Evolutionary conservation across 345 rosid genomes (phyloP).

Genomic region (Anastatica hierochuntica): DNA sequence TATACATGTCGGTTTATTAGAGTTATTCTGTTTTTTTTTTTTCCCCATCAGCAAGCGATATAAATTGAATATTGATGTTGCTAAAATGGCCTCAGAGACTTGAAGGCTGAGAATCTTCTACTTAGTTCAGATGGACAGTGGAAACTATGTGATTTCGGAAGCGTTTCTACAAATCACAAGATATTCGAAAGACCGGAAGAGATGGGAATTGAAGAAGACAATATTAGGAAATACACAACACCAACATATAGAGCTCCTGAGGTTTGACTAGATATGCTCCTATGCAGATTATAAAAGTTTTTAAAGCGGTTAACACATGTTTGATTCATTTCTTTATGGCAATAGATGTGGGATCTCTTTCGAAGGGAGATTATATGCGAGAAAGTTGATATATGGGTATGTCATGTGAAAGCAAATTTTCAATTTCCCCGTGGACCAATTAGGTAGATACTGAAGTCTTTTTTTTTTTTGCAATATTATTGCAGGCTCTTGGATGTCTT

Average conservation of each 20-base stretch:
- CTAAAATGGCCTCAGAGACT: constrained; percentile 48
- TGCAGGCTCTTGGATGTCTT: constrained; percentile 96
- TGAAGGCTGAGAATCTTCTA: constrained; percentile 93
- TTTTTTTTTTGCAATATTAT: not conserved
- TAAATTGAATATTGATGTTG: not conserved
- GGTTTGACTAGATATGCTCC: constrained; percentile 40
- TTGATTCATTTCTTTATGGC: constrained; percentile 27
- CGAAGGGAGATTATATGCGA: constrained; percentile 82
- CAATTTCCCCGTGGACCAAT: not conserved
- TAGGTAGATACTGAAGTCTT: constrained; percentile 8
- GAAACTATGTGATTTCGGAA: constrained; percentile 96
- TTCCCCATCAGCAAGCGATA: not conserved
- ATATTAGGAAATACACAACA: constrained; percentile 86
- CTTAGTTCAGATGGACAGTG: constrained; percentile 68
- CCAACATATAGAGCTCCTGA: constrained; percentile 98
- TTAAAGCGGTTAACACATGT: constrained; percentile 8
- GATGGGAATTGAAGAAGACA: constrained; percentile 98
- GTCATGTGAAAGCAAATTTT: constrained; percentile 20
- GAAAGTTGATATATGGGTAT: constrained; percentile 98
- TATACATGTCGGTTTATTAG: constrained; percentile 8
- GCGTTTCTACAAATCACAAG: constrained; percentile 84
- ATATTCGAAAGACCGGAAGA: constrained; percentile 92
- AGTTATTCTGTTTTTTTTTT: not conserved
- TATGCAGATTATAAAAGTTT: constrained; percentile 20
- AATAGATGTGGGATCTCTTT: constrained; percentile 96